Base-by-base conservation (phyloP, 495 filamentous ascomycete genomes). In the Viridothelium virens region DNA sequence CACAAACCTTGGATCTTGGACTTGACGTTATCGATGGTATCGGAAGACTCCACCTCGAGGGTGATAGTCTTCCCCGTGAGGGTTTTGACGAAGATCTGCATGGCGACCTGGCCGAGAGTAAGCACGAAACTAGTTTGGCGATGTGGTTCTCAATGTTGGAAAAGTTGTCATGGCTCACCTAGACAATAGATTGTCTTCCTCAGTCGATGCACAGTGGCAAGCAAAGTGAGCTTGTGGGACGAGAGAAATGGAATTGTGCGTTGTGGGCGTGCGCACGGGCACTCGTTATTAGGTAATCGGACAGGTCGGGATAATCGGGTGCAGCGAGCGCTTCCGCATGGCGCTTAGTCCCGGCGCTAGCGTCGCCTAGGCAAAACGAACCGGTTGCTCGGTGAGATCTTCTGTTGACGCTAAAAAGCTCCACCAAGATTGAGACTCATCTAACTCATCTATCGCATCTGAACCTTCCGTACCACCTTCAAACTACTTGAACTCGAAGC, bases 21-120 rank as follows among this genome's bases (percentile, higher is more conserved):
- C 86, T 98, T 98, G 83, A 98, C 94, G 90, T 97, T 97, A 86
- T 97, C 95, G 80, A 99, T 97, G 76, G 93, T 97, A 82, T 99
- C 95, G 74, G 87, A 91, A 67, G 93, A 96, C 89, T 97, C 94
- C 81, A 97, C 95, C 92, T 99, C 94, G 76, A 99, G 95, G 90
- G 94, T 99, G 89, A 97, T 97, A 77, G 94, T 99, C 88, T 97
- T 99, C 78, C 94, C 94, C 89, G 95, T 97, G 69, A 98, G 92
- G 91, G 94, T 97, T 86, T 97, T 97, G 79, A 97, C 94, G 89
- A 98, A 97, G 83, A 96, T 97, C 88, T 97, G 93, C 94, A 97
- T 97, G 82, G 81, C 83, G 82, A 81, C 83, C 82, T 82, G 53
- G 61, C 56, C 63, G 61, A 62, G 12, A 37, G 34, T 66, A 63